Base-by-base conservation (phyloP, 1,284 basidiomycete genomes). In the Cryptococcus jaspeensis region DNA sequence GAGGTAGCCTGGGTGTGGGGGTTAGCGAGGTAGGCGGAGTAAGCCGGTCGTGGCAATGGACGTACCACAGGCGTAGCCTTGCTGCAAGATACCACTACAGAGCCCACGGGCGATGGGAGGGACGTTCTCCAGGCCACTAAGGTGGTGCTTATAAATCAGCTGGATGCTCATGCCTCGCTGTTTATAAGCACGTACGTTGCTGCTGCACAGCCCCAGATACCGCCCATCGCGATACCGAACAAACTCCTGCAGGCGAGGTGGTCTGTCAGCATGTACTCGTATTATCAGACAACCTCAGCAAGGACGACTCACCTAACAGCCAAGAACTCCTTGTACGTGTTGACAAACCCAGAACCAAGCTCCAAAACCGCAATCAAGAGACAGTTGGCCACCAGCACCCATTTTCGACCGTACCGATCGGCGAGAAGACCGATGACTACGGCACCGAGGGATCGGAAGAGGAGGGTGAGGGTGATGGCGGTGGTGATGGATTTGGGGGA, bases 331-430 rank as follows among this genome's bases (percentile, higher is more conserved):
- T 52, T n/a, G 63, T 80, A 82, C 8, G 73, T 79, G 40, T 79
- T 72, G 55, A 74, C 71, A 61, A 81, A 83, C 2, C 79, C 79
- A 0, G 80, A 85, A 0, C 86, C 89, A 16, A 98, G 84, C 64
- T 92, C 87, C 57, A 96, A 84, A 11, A 84, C 76, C n/a, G 83
- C 80, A 61, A 90, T 84, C 46, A 92, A 67, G 16, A 89, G 50
- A 49, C 92, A 62, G 74, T 96, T 96, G 67, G 72, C 65, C 41
- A 92, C 85, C 3, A 97, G 78, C 78, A 93, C 92, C 90, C 91
- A 98, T 80, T 93, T 94, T 44, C 94, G 84, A 2, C 94, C 94
- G 73, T 84, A 95, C 9, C 93, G 84, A 74, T 93, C 92, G 16
- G 88, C 88, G 32, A 88, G 67, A 52, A 90, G 56, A 51, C 81